Evolutionary conservation across 2,329 filamentous ascomycete species (phyloP), one percentile per base, ranked within the genome.

Genomic region (Nigrospora sphaerica): DNA sequence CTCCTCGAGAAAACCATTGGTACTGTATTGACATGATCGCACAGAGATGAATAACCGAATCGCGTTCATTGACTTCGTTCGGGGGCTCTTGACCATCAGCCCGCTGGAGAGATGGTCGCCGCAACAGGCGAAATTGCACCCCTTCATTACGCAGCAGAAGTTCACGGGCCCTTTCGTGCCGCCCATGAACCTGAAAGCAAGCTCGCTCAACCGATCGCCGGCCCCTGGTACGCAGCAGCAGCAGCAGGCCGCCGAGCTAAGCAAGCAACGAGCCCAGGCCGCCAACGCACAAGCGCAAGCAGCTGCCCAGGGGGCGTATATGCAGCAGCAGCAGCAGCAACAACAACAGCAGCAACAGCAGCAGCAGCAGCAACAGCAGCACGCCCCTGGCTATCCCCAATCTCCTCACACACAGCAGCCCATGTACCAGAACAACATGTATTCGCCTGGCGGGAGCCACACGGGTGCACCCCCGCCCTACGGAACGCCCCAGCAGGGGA

Each of bases 121-220:
- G 7, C 92, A 96, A 61, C 93, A 98, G 69, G 93, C 93, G 32
- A 96, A 96, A 63, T 73, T 96, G 49, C 93, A 98, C 62, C 93
- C 93, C 0, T 98, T 98, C 67, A 98, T 98, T 62, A 98, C 93
- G 1, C 93, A 98, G 63, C 87, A 95, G 62, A 98, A 97, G 71
- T 98, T 86, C 62, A 96, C 91, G 0, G 91, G 90, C 1, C 90
- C 91, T 4, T 98, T 98, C 62, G 88, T 97, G 41, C 93, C 93
- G 10, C 92, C 92, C 3, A 95, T 96, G 90, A 95, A 95, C 60
- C 72, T 97, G 49, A 96, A 96, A 65, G 83, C 89, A 17, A 88
- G 86, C 57, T 86, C 88, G 2, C 75, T 88, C 46, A 91, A 88
- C 63, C 81, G 93, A 59, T 95, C 92, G 17, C 88, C 91, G 13